Evolutionary conservation across 371 early-diverging fungal species (phyloP), one percentile per base, ranked within the genome.

Genomic region (Rhizomucor miehei): DNA sequence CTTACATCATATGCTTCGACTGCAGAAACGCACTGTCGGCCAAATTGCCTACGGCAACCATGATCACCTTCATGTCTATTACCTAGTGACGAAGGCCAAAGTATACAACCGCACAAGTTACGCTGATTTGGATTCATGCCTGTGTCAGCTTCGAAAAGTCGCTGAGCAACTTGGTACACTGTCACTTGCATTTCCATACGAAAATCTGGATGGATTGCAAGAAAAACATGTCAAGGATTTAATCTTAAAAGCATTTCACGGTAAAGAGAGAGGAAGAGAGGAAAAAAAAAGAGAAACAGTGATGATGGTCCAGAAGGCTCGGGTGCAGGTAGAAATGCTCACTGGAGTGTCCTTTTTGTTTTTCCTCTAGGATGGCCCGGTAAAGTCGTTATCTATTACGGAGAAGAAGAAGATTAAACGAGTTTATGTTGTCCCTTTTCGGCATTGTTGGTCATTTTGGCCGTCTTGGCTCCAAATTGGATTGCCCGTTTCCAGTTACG

Each of bases 401-500:
- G 19, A 14, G 41, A 41, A 12, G 14, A 41, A 41, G 19, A 41
- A 3, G 19, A 41, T 29, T 29, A 8, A 29, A 8, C 29, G 29
- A 29, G 29, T 20, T 69, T 77, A 23, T 77, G 73, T 46, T 85
- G 79, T 13, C 89, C 91, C 48, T 81, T 82, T 57, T 89, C 86
- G 35, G 71, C 51, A 9, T 80, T 65, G 38, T 69, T 66, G 13
- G 86, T 86, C 95, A 97, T 95, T 69, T 92, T 94, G 12, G 96
- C 95, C 0, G 94, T 93, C 36, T 92, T 80, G 1, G 96, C 92
- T 1, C 98, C 98, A 81, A 98, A 98, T 65, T 98, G 98, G 44
- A 98, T 91, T 0, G 98, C 98, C 14, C 96, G 81, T 58, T 98
- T 98, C 82, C 81, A 81, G 43, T 82, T 77, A 0, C 64, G 64